Percentiles rank a stretch among this genome's conserved stretches.
Conservation (phyloP, 768 basidiomycete species). For the Pluteus cervinus region DNA sequence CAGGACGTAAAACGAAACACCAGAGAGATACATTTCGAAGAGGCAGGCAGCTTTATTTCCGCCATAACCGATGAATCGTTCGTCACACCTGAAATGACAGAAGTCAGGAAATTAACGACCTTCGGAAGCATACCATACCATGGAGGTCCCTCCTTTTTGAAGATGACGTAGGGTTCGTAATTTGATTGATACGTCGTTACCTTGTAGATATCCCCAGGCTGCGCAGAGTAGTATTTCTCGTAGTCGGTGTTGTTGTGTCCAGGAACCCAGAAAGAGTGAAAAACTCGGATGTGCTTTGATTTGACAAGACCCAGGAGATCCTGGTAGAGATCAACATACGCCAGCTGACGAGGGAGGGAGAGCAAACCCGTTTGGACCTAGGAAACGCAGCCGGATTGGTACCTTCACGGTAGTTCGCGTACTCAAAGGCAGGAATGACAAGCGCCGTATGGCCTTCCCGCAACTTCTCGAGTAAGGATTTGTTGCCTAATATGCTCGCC, state of each 20-base stretch:
- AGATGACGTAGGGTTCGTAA: constrained; percentile 87
- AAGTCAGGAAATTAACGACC: constrained; percentile 1
- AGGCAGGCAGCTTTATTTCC: constrained; percentile 92
- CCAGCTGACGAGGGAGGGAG: background rate
- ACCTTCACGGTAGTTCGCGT: constrained; percentile 58
- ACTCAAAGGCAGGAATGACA: constrained; percentile 86
- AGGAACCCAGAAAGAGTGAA: constrained; percentile 70
- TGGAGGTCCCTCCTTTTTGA: constrained; percentile 68
- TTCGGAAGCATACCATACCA: constrained; percentile 40
- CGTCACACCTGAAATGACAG: constrained; percentile 67
- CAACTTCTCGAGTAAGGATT: constrained; percentile 39
- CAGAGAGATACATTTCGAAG: constrained; percentile 86
- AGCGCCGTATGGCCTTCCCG: constrained; percentile 60
- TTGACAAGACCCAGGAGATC: constrained; percentile 54
- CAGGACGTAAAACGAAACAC: constrained; percentile 78
- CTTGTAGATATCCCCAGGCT: constrained; percentile 65
- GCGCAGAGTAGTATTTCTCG: constrained; percentile 52
- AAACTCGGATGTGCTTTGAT: constrained; percentile 57
- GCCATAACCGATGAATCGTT: constrained; percentile 87
- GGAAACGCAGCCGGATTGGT: constrained; percentile 57
- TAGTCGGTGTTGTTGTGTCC: constrained; percentile 86
- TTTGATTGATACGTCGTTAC: constrained; percentile 74
- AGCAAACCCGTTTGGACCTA: constrained; percentile 54
- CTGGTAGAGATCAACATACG: constrained; percentile 21
- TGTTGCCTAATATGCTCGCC: constrained; percentile 40